Percentiles rank a stretch among this genome's conserved stretches.
These are phyloP conservation scores for Trichophyton simii DNA, from an alignment of 2,329 filamentous ascomycete genomes.

Conservation along the genomic window DNA sequence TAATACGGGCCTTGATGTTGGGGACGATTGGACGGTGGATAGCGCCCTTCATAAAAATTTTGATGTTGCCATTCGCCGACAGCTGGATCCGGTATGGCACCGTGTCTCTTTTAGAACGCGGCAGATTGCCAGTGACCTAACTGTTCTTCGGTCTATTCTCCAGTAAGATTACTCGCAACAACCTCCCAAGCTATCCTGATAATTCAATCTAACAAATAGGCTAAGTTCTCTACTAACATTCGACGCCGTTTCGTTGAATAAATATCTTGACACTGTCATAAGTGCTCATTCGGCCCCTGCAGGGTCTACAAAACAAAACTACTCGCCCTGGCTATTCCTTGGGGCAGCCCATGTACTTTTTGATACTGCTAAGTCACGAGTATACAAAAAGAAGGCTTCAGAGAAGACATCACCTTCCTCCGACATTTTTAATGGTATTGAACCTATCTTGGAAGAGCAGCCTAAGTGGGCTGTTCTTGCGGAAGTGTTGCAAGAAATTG, in stretches of 20 bases:
- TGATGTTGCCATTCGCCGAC: slow-evolving; percentile 72
- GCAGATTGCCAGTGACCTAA: slow-evolving; percentile 83
- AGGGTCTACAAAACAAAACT: slow-evolving; percentile 73
- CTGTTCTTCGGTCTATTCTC: slow-evolving; percentile 68
- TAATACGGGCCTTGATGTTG: slow-evolving; percentile 78
- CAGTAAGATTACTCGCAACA: slow-evolving; percentile 39
- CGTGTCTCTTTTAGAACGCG: slow-evolving; percentile 88
- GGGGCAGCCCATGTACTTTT: slow-evolving; percentile 94
- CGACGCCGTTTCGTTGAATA: slow-evolving; percentile 81
- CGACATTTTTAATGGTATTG: slow-evolving; percentile 40
- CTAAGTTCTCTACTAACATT: slow-evolving; percentile 58
- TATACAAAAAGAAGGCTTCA: slow-evolving; percentile 62
- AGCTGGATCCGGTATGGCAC: slow-evolving; percentile 95
- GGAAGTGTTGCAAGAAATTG: slow-evolving; percentile 89
- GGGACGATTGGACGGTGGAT: slow-evolving; percentile 86
- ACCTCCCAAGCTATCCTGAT: neutral
- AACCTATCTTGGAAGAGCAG: slow-evolving; percentile 79
- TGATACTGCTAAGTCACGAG: slow-evolving; percentile 72
- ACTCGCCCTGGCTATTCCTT: slow-evolving; percentile 91
- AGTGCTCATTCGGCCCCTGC: slow-evolving; percentile 80
- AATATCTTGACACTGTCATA: slow-evolving; percentile 86
- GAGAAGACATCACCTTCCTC: slow-evolving; percentile 24
- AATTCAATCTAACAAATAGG: neutral
- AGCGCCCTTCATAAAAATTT: slow-evolving; percentile 88
- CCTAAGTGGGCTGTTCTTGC: slow-evolving; percentile 85